Evolutionary conservation across 495 filamentous ascomycete genomes (phyloP).

Genomic region (Polyplosphaeria fusca): DNA sequence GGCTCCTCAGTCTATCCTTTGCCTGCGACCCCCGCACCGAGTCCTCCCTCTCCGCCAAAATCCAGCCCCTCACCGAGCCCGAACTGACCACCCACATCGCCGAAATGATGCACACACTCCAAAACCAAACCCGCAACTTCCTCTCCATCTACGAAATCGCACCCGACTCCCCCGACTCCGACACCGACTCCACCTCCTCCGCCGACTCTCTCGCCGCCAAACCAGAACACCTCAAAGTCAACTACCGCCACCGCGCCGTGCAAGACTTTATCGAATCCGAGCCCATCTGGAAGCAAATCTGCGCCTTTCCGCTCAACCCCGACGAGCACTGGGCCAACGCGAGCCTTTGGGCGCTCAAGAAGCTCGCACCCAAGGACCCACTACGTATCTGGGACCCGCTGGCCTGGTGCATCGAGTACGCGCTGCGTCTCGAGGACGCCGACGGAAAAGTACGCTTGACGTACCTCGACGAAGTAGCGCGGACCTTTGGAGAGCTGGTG

Average conservation of each 20-base stretch:
- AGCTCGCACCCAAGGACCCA: neutral
- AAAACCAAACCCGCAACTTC: slow-evolving; percentile 1
- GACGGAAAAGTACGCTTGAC: slow-evolving; percentile 12
- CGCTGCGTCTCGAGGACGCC: slow-evolving; percentile 9
- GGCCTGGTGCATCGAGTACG: slow-evolving; percentile 17
- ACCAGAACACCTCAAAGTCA: neutral
- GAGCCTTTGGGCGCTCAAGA: slow-evolving; percentile 17
- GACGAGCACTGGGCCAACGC: slow-evolving; percentile 22
- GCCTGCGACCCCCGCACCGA: slow-evolving; percentile 4
- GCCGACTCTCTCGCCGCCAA: neutral
- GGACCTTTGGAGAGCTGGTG: neutral
- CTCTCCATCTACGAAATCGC: slow-evolving; percentile 7
- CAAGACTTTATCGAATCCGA: slow-evolving; percentile 6
- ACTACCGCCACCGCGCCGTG: slow-evolving; percentile 13
- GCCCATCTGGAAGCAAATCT: neutral
- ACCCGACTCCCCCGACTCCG: neutral
- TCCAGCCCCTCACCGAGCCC: neutral
- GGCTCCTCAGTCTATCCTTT: slow-evolving; percentile 7
- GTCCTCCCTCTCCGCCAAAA: slow-evolving; percentile 8
- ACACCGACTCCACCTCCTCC: too few species aligned
- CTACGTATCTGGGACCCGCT: slow-evolving; percentile 9
- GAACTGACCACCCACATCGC: neutral
- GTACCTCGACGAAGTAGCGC: slow-evolving; percentile 20
- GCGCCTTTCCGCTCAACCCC: neutral
- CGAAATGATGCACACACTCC: slow-evolving; percentile 6